Evolutionary conservation across 257 asterid species (phyloP).

Genomic region (Lantana camara): DNA sequence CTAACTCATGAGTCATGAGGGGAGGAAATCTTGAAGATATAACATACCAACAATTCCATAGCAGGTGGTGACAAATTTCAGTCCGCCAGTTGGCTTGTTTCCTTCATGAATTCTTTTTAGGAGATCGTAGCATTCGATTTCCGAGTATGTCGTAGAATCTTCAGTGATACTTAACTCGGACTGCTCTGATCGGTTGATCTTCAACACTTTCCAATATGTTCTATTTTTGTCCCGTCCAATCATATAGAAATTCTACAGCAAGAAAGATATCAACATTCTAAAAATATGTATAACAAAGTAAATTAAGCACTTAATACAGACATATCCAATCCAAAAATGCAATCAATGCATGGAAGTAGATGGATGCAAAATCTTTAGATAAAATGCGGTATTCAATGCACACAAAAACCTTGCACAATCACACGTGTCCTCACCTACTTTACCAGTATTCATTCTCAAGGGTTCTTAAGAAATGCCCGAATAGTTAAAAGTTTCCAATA

Average conservation of each 20-base stretch:
- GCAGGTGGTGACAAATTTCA: constrained; percentile 77
- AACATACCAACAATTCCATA: constrained; percentile 89
- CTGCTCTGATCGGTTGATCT: constrained; percentile 75
- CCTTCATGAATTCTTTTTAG: constrained; percentile 76
- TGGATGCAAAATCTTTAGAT: too few relatives aligned
- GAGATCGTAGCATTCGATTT: constrained; percentile 69
- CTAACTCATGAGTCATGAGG: background rate
- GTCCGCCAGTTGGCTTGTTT: constrained; percentile 82
- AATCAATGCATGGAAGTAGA: too few relatives aligned
- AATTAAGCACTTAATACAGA: too few relatives aligned
- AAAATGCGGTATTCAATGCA: constrained; percentile 15
- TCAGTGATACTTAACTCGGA: constrained; percentile 65
- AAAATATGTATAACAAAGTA: too few relatives aligned
- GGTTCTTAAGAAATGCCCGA: constrained; percentile 1
- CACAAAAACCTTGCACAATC: constrained; percentile 7
- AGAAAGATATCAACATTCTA: constrained; percentile 10
- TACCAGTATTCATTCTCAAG: background rate
- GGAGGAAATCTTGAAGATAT: constrained; percentile 2
- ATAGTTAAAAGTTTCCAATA: constrained; percentile 11
- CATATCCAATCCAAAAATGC: too few relatives aligned
- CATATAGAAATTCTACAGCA: constrained; percentile 77
- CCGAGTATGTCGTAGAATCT: constrained; percentile 74
- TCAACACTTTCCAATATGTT: constrained; percentile 79
- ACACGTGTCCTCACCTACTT: background rate
- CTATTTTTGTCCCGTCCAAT: constrained; percentile 76